Conservation (phyloP, 108 stramenopile species). For the Skeletonema menzelii region DNA sequence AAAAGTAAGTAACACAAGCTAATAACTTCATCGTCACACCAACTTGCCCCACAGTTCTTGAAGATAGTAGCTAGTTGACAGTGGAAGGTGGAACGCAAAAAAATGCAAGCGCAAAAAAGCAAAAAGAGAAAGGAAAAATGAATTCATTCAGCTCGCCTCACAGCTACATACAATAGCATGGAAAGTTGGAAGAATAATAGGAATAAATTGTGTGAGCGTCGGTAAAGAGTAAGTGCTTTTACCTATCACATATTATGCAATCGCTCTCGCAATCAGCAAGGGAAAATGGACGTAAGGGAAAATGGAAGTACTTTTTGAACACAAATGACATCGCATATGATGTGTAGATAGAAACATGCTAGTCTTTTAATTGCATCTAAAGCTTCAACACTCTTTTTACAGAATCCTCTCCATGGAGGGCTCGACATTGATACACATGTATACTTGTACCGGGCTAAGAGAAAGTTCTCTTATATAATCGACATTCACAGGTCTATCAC, state of each 20-base stretch:
- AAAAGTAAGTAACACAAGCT: background rate
- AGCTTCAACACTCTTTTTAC: background rate
- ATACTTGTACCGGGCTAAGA: background rate
- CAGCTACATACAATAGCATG: no score
- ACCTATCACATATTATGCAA: no score
- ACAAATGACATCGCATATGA: background rate
- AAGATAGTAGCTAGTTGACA: background rate
- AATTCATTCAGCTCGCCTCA: no score
- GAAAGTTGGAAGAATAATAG: no score
- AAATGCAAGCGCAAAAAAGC: no score
- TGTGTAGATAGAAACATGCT: background rate
- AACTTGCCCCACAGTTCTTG: background rate
- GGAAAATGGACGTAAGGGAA: background rate
- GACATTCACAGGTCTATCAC: constrained; percentile 22
- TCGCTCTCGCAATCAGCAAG: background rate
- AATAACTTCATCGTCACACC: background rate
- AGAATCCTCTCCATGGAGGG: background rate
- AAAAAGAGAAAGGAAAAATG: no score
- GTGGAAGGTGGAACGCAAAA: no score
- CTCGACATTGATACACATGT: background rate
- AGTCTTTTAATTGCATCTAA: no score
- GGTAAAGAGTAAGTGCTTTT: no score
- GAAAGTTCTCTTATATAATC: background rate
- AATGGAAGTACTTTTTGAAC: no score
- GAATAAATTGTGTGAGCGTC: no score